phyloP scores from a whole-genome alignment of 208 protist species.

The Leishmania aethiopica region DNA sequence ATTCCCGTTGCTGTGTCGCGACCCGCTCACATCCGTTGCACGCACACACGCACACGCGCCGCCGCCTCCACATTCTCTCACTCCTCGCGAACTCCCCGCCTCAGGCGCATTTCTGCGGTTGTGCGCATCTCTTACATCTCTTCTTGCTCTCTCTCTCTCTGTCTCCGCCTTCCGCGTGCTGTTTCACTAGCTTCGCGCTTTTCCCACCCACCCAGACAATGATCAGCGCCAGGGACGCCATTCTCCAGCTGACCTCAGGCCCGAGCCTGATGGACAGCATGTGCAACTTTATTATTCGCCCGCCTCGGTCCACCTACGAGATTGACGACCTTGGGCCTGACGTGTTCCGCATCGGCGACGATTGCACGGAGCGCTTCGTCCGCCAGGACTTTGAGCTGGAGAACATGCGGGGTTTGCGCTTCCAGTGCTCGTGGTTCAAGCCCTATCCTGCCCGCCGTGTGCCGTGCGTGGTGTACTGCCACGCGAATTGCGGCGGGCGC shows the following conservation, averaged over 20 bases:
- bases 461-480: constrained; percentile 93
- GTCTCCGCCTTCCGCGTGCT: background rate
- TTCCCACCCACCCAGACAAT: constrained; percentile 14
- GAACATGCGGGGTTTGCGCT: constrained; percentile 81
- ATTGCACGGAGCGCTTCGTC: constrained; percentile 38
- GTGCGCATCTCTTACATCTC: background rate
- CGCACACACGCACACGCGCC: background rate
- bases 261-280: constrained; percentile 68
- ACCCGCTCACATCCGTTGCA: background rate
- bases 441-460: constrained; percentile 33
- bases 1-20: background rate
- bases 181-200: background rate
- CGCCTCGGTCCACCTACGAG: constrained; percentile 67
- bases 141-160: constrained; percentile 12
- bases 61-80: background rate
- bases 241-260: constrained; percentile 41
- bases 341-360: constrained; percentile 64
- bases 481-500: constrained; percentile 89
- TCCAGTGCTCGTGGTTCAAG: constrained; percentile 88
- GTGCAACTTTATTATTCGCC: constrained; percentile 90
- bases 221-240: constrained; percentile 42
- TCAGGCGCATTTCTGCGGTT: background rate
- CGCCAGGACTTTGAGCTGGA: constrained; percentile 78
- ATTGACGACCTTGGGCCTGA: constrained; percentile 58
- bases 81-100: background rate